Evolutionary conservation across 2,329 filamentous ascomycete genomes (phyloP), one percentile per base, ranked within the genome.

Genomic region (Ceratocystis variospora): DNA sequence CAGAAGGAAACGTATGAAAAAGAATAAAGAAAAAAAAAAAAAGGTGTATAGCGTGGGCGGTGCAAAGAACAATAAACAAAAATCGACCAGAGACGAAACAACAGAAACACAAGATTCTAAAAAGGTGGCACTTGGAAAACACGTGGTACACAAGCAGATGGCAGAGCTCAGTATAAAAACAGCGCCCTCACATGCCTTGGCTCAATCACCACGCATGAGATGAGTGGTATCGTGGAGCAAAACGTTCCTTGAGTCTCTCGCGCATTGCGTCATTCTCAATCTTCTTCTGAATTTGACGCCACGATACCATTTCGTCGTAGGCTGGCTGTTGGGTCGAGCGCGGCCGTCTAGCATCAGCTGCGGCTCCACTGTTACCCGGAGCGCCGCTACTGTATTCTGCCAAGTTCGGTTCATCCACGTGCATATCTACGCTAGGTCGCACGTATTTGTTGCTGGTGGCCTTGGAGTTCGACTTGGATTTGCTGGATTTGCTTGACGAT

Each of bases 231-330:
- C 61, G 61, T 8, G 61, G 61, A 4, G 25, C 45, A 37, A 64
- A 44, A n/a, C 62, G 45, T 41, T 19, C 61, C 61, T 63, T 63
- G 61, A 63, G 61, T 45, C 61, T 45, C 44, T 63, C 41, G 44
- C 61, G 61, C 41, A 48, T 19, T 4, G 61, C 61, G 5, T 33
- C 46, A 5, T 63, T 44, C 31, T 63, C 61, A 12, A 59, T 1
- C 28, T 59, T 59, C 53, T 59, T 59, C 10, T 63, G 61, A n/a
- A 48, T 44, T 44, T 48, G 44, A 22, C 33, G 41, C 61, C 61
- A 63, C 31, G 8, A 12, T n/a, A 44, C 41, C 44, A 41, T n/a
- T 2, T 28, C 28, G 22, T 59, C 53, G 17, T 59, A 59, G 8
- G 10, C 15, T 6, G 53, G 8, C 28, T 31, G 25, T 2, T 28